Evolutionary conservation across 2,329 filamentous ascomycete species (phyloP).

Genomic region (Colletotrichum sp.): DNA sequence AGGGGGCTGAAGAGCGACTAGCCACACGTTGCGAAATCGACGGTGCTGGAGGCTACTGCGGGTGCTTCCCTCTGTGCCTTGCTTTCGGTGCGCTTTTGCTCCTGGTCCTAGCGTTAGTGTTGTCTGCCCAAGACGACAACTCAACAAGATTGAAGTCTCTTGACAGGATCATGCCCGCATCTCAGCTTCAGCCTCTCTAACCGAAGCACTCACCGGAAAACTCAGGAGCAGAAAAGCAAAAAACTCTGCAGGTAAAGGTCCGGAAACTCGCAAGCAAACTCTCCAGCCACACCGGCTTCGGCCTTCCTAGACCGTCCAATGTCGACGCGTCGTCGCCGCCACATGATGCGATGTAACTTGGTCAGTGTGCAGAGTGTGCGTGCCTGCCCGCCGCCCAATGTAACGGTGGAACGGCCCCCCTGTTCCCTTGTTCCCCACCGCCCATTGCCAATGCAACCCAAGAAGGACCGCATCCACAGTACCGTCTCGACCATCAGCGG

Average conservation of each 20-base stretch:
- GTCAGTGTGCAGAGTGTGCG: neutral
- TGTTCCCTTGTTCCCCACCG: neutral
- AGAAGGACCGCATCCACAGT: neutral
- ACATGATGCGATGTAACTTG: constrained; percentile 16
- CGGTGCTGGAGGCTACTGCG: constrained; percentile 13
- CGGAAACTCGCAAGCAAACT: neutral
- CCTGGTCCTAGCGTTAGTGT: neutral
- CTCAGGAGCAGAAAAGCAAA: neutral
- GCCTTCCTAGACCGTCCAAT: constrained; percentile 1
- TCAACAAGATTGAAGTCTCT: neutral
- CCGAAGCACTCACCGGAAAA: neutral
- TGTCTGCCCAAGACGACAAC: neutral
- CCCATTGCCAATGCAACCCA: neutral
- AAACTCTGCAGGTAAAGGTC: neutral
- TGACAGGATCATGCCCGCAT: constrained; percentile 12
- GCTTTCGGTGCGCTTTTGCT: neutral
- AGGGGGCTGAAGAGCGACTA: neutral
- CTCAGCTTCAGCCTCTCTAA: neutral
- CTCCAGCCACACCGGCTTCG: constrained; percentile 14
- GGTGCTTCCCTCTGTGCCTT: constrained; percentile 8
- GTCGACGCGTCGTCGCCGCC: constrained; percentile 2
- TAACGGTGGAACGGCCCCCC: constrained; percentile 18
- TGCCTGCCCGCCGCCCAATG: constrained; percentile 8
- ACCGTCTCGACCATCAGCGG: neutral
- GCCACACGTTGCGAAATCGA: neutral